Evolutionary conservation across 169 alveolate genomes (phyloP), one percentile per base, ranked within the genome.

Genomic region (Eimeria tenella): DNA sequence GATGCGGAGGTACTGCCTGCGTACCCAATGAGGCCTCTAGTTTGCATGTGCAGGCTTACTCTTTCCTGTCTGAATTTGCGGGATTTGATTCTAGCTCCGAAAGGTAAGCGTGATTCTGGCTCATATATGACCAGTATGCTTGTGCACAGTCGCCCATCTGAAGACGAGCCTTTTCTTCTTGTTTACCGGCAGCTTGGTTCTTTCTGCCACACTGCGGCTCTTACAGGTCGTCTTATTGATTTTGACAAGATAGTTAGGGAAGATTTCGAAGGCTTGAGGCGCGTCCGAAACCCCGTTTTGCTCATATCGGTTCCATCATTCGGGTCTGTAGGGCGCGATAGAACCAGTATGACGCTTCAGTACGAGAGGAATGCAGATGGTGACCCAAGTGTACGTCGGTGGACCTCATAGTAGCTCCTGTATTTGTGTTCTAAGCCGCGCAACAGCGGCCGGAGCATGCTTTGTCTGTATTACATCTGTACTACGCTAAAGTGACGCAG

Each of bases 21-120:
- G 62, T 97, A 95, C 81, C 99, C 98, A 56, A 94, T 98, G 97
- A 94, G 96, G 74, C 98, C 98, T n/a, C 96, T 94, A 58, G 96
- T 97, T 56, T 96, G 96, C 71, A 96, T 94, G 94, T 96, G 97
- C 93, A 95, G 86, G 50, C 93, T 96, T 53, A 91, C 96, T 52
- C 90, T 97, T 58, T 96, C 96, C 65, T 93, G 97, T 82, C 81
- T 97, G 84, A 97, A 98, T 11, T 77, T 97, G 71, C 95, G 98
- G 79, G 97, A 96, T 79, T 90, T 97, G 65, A 81, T 88, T 19
- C 86, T 96, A 74, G 95, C 96, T 68, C 93, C 87, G 58, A 63
- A 74, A 86, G 93, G 96, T 95, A 58, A 31, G 88, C 53, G 63
- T 23, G 49, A 7, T 6, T 25, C 58, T 13, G 53, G 60, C 83